Evolutionary conservation across 2,329 filamentous ascomycete species (phyloP).

Genomic region (Escovopsis sp.): DNA sequence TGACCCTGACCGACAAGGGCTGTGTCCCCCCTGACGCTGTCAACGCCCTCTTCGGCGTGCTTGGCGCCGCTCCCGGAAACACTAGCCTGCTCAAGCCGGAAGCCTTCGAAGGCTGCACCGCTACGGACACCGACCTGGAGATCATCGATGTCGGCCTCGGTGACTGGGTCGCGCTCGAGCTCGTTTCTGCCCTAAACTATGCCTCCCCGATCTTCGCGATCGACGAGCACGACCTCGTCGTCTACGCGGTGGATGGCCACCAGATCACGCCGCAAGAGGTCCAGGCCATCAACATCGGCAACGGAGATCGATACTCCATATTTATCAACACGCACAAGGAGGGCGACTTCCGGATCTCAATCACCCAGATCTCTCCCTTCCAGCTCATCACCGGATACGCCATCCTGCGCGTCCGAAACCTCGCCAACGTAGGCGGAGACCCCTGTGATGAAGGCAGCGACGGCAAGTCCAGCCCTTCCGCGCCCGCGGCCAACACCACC

Average conservation of each 20-base stretch:
- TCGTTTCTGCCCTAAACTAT: conserved; percentile 37
- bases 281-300: conserved; percentile 31
- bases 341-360: conserved; percentile 39
- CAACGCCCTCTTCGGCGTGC: conserved; percentile 16
- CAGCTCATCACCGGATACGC: conserved; percentile 42
- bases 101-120: conserved; percentile 31
- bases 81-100: conserved; percentile 24
- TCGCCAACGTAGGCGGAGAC: too few relatives aligned
- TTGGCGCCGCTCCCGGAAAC: conserved; percentile 10
- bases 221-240: conserved; percentile 37
- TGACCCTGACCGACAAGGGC: conserved; percentile 25
- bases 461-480: background rate
- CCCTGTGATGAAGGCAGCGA: conserved; percentile 6
- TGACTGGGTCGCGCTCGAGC: conserved; percentile 37
- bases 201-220: conserved; percentile 31
- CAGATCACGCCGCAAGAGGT: conserved; percentile 38
- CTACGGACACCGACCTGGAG: conserved; percentile 28
- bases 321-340: conserved; percentile 30
- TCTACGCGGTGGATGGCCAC: conserved; percentile 39
- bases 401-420: conserved; percentile 23
- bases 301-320: conserved; percentile 38
- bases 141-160: conserved; percentile 22
- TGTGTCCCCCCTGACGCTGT: conserved; percentile 27
- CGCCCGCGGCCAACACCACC: background rate
- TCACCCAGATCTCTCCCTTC: conserved; percentile 30